Conservation (phyloP, 768 basidiomycete species). For the Leccinum subtestaceum region DNA sequence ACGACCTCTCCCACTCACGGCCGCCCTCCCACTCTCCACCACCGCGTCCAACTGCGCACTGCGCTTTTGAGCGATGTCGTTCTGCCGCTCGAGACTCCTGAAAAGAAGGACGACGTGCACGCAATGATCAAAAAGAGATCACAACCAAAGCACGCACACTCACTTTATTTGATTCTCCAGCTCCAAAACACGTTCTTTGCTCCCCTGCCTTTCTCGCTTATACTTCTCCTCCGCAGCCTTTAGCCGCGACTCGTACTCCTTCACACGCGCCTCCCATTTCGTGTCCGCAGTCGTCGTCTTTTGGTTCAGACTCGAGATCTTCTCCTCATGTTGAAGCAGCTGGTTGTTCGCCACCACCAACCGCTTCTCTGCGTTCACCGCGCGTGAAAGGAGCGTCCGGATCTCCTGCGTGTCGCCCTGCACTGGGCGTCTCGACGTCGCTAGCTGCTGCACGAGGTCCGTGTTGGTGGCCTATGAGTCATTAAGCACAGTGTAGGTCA, state of each 20-base stretch:
- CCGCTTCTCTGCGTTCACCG: slow-evolving; percentile 84
- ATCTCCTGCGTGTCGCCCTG: slow-evolving; percentile 67
- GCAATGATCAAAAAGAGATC: not conserved
- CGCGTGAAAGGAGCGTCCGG: slow-evolving; percentile 65
- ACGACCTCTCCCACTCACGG: slow-evolving; percentile 10
- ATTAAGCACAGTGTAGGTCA: not conserved
- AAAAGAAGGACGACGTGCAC: not conserved
- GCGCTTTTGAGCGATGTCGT: slow-evolving; percentile 76
- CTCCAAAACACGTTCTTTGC: slow-evolving; percentile 79
- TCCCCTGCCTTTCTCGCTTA: slow-evolving; percentile 90
- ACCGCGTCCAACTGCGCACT: slow-evolving; percentile 38
- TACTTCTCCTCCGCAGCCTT: slow-evolving; percentile 87
- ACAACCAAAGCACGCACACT: slow-evolving; percentile 38
- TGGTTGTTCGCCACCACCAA: slow-evolving; percentile 84
- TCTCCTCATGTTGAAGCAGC: slow-evolving; percentile 79
- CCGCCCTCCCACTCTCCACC: slow-evolving; percentile 27
- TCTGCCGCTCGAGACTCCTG: slow-evolving; percentile 74
- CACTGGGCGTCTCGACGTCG: slow-evolving; percentile 56
- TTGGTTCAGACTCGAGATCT: slow-evolving; percentile 69
- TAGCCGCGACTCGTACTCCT: slow-evolving; percentile 82
- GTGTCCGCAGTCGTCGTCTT: slow-evolving; percentile 70
- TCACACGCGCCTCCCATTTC: slow-evolving; percentile 95
- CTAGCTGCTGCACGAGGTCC: slow-evolving; percentile 72
- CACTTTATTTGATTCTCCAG: slow-evolving; percentile 73
- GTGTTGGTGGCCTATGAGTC: slow-evolving; percentile 60